Evolutionary conservation across 2,329 filamentous ascomycete species (phyloP), one percentile per base, ranked within the genome.

Genomic region (Leptodontidium sp.): DNA sequence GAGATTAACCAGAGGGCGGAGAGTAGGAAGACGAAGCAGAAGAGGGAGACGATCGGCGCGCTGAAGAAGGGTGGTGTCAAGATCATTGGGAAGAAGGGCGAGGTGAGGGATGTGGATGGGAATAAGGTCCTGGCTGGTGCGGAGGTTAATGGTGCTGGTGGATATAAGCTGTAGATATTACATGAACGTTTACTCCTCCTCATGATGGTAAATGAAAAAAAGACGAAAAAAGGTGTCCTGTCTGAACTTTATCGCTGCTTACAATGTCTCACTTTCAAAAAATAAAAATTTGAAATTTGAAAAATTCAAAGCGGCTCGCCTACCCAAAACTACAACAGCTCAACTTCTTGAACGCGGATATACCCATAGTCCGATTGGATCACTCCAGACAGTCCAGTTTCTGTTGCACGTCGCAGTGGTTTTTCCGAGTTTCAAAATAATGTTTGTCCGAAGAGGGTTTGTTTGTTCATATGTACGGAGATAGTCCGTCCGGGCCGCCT

Each of bases 61-160:
- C 82, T 95, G 77, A 93, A 91, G 84, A 93, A 91, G 86, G 94
- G 93, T 64, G 93, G 93, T 69, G 95, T 98, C 75, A 95, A 92
- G 85, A 88, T 98, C 69, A 96, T 98, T 81, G 94, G 94, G 71
- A 92, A 91, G 82, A 94, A 93, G 84, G 95, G 95, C 64, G 91
- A 94, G 80, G 83, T 97, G 65, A 90, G 91, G 21, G 91, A 97
- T 81, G 87, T 97, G 43, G 90, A 96, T 74, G 94, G 94, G 38
- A 93, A 91, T 77, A 91, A 92, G 82, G 86, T 91, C 53, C 85
- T 85, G 79, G 84, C 81, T 55, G 81, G 80, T 45, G 85, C 82
- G 77, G 78, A 81, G n/a, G 78, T 81, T 52, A 85, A 84, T 61
- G 87, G 88, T 68, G 78, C 75, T 59, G 85, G 86, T 68, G 85